Conservation (phyloP, 78 protist genomes). For the Dictyostelium capitatum region DNA sequence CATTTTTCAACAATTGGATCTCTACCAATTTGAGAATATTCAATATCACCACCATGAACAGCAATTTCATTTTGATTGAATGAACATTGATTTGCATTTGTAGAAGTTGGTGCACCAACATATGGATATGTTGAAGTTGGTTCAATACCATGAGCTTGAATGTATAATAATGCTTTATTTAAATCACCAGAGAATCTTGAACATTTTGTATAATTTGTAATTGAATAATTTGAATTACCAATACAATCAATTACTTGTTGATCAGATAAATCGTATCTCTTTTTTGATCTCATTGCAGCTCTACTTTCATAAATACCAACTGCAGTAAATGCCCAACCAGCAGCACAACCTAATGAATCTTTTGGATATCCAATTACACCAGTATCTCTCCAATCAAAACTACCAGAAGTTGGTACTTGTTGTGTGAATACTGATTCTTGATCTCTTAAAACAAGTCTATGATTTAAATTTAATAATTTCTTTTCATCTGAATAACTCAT, state of each 20-base stretch:
- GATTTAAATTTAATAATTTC: background rate
- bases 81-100: background rate
- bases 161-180: conserved; percentile 46
- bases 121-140: conserved; percentile 36
- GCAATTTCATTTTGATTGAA: background rate
- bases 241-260: conserved; percentile 70
- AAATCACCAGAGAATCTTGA: conserved; percentile 16
- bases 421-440: background rate
- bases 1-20: conserved; percentile 30
- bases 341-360: conserved; percentile 42
- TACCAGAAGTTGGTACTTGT: conserved; percentile 9
- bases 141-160: conserved; percentile 31
- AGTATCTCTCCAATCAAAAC: conserved; percentile 53
- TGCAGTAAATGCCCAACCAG: conserved; percentile 67
- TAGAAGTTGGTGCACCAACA: background rate
- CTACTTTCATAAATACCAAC: conserved; percentile 53
- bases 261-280: conserved; percentile 21
- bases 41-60: conserved; percentile 57
- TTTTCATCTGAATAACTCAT: background rate
- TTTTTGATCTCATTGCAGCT: conserved; percentile 47
- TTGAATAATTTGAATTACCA: background rate
- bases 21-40: conserved; percentile 32
- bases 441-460: background rate
- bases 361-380: conserved; percentile 66
- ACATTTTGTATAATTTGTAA: background rate